Evolutionary conservation across 2,329 filamentous ascomycete genomes (phyloP).

Genomic region (Botrytis squamosa): DNA sequence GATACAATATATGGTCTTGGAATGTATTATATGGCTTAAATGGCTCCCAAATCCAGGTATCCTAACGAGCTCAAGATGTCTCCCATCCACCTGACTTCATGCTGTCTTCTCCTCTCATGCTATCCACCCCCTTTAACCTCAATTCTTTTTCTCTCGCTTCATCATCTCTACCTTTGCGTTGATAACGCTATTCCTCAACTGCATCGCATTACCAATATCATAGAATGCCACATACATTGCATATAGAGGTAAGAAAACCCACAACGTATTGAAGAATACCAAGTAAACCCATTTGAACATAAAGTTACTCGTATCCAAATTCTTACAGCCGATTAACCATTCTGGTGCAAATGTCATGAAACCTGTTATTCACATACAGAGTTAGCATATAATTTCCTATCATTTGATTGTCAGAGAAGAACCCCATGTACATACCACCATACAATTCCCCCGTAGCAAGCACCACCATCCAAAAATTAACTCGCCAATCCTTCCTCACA

Average conservation of each 20-base stretch:
- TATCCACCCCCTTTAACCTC: neutral
- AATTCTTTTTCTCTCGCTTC: conserved; percentile 27
- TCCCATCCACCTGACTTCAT: neutral
- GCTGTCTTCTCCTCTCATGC: neutral
- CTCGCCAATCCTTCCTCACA: conserved; percentile 52
- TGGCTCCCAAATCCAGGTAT: neutral
- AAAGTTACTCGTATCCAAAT: conserved; percentile 64
- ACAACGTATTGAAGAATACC: conserved; percentile 67
- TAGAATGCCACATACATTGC: conserved; percentile 53
- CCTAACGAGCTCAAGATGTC: neutral
- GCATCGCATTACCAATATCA: conserved; percentile 57
- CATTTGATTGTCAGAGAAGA: neutral
- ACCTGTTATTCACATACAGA: conserved; percentile 42
- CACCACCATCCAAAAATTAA: conserved; percentile 62
- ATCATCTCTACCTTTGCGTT: conserved; percentile 26
- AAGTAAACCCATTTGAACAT: conserved; percentile 64
- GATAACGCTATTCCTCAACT: conserved; percentile 39
- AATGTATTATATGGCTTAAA: neutral
- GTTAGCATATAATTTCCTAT: neutral
- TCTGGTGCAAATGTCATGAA: conserved; percentile 73
- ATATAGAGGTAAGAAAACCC: conserved; percentile 64
- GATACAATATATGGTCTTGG: neutral
- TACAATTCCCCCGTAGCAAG: conserved; percentile 66
- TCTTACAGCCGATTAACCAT: conserved; percentile 61
- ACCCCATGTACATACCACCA: conserved; percentile 48